Base-by-base conservation (phyloP, 2,329 filamentous ascomycete genomes). In the Aspergillus melleus region DNA sequence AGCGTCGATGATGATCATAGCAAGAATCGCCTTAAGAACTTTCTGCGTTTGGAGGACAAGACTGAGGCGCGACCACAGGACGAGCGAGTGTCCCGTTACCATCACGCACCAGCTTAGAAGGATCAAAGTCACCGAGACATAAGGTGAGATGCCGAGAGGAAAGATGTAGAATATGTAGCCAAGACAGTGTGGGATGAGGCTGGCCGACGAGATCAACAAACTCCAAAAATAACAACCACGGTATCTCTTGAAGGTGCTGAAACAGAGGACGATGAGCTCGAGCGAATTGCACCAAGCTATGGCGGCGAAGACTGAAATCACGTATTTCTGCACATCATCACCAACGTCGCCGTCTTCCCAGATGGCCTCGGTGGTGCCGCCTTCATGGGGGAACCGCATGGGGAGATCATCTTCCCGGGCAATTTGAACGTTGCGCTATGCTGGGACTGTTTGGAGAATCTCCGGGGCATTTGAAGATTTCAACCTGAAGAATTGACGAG, bases 171-270 rank as follows among this genome's bases (percentile, higher is more conserved):
- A 66, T 22, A 80, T 52, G 63, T 77, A 79, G 2, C 76, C 78
- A 4, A 80, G 57, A 9, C 70, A 66, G 62, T 79, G 74, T 1
- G 75, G 70, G 8, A 76, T 69, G 26, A 80, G 70, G 11, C 79
- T 78, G 16, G 66, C 44, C 22, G 70, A 69, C 22, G 76, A 72
- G 11, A 76, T 59, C 19, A 80, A 61, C 52, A 79, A 64, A 59
- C 74, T 77, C 73, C 75, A 81, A 66, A 81, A 81, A 64, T 81
- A 81, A 6, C 80, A 68, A 0, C 78, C 77, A 12, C 63, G 66
- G 53, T 76, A 76, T 30, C 66, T 66, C 30, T 72, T 74, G 66
- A 81, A 81, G 3, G 77, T 79, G 49, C 73, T 68, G 52, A 79
- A 76, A 47, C 79, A 70, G 54, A 79, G 70, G 36, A 79, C 64